Evolutionary conservation across 2,329 filamentous ascomycete species (phyloP).

Genomic region (Bertia moriformis): DNA sequence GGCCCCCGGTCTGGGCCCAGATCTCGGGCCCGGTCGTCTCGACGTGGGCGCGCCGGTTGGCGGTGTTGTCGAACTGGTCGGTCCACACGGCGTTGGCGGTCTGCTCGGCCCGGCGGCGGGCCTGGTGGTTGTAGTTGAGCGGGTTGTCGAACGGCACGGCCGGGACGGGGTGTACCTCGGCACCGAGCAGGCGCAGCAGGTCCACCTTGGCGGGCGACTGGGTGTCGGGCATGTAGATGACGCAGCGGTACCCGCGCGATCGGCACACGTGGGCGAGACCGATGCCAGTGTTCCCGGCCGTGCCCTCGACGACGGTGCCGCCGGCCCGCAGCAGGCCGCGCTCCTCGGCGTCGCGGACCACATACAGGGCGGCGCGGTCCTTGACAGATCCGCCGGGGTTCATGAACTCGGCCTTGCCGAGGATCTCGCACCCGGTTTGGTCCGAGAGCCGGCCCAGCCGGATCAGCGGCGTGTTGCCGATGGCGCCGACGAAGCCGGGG

Average conservation of each 20-base stretch:
- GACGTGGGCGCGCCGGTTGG: slow-evolving; percentile 84
- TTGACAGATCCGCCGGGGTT: slow-evolving; percentile 95
- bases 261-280: slow-evolving; percentile 93
- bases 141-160: slow-evolving; percentile 92
- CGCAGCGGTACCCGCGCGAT: slow-evolving; percentile 77
- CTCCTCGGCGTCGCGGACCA: slow-evolving; percentile 87
- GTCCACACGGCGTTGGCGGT: slow-evolving; percentile 95
- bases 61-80: slow-evolving; percentile 95
- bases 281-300: slow-evolving; percentile 94
- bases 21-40: slow-evolving; percentile 97
- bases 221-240: slow-evolving; percentile 99
- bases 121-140: slow-evolving; percentile 96
- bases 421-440: slow-evolving; percentile 80
- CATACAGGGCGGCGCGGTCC: slow-evolving; percentile 86
- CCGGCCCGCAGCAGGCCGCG: slow-evolving; percentile 67
- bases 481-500: slow-evolving; percentile 42
- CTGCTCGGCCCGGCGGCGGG: slow-evolving; percentile 70
- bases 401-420: slow-evolving; percentile 97
- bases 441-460: slow-evolving; percentile 75
- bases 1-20: slow-evolving; percentile 78
- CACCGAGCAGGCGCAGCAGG: slow-evolving; percentile 74
- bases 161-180: slow-evolving; percentile 89
- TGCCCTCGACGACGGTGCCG: slow-evolving; percentile 92
- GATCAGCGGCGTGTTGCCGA: slow-evolving; percentile 93
- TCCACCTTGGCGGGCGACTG: slow-evolving; percentile 98